Conservation (phyloP, 208 protist species). For the Endotrypanum monterogeii region DNA sequence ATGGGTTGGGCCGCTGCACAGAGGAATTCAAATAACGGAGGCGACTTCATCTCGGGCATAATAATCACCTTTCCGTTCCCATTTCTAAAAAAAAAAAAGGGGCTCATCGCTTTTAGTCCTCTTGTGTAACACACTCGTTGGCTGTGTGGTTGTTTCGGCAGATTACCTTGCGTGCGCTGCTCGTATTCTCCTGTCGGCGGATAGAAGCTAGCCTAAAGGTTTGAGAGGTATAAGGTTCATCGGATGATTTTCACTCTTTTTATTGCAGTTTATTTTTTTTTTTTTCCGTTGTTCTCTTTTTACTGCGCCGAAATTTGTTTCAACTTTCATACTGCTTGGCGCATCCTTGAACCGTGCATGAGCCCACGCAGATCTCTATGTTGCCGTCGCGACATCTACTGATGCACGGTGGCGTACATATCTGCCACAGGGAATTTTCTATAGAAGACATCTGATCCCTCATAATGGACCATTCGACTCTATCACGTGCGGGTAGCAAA, state of each 20-base stretch:
- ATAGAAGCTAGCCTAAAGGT: neutral
- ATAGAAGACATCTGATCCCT: neutral
- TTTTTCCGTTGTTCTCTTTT: neutral
- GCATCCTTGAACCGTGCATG: neutral
- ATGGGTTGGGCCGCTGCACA: neutral
- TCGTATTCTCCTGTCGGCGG: no score
- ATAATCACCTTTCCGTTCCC: no score
- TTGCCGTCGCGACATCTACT: no score
- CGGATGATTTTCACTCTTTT: neutral
- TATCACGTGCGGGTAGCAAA: neutral
- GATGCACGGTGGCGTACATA: neutral
- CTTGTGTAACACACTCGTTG: no score
- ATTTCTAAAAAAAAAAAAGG: no score
- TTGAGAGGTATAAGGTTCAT: neutral
- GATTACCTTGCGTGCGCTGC: no score
- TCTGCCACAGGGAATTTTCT: neutral
- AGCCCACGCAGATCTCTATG: neutral
- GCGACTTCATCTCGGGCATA: no score
- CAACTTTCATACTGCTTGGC: neutral
- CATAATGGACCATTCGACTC: constrained; percentile 11
- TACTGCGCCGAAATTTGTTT: neutral
- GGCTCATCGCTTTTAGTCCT: no score
- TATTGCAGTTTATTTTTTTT: neutral
- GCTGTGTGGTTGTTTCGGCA: no score
- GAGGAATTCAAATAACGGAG: no score